Evolutionary conservation across 495 filamentous ascomycete genomes (phyloP), one percentile per base, ranked within the genome.

Genomic region (Penicillium roqueforti): DNA sequence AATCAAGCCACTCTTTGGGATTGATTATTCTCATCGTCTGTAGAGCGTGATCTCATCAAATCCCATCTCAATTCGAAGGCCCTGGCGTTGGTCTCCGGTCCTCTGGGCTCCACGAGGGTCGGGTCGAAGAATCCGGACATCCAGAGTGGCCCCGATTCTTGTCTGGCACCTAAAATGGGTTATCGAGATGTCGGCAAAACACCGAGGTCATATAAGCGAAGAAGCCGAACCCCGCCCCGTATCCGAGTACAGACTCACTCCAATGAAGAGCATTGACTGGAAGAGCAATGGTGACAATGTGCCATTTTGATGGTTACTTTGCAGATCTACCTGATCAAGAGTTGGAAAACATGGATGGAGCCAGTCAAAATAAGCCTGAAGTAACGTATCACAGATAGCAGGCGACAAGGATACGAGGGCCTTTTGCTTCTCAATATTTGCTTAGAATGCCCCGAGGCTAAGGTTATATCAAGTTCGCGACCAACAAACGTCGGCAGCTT

Each of bases 341-440:
- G 76, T 66, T 0, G 71, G 74, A 29, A 76, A 77, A 29, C 71
- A 73, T 4, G 74, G 74, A 49, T 77, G 73, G 34, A 77, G 72
- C 72, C 74, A 76, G 28, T 68, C 64, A 48, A 77, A 77, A 45
- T 74, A 77, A 16, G 72, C 72, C 16, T 64, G 53, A 3, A 76
- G 47, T 13, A 54, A 55, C 40, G 63, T 56, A 5, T 31, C 10
- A 22, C 10, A 5, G 18, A 71, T 61, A 0, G 62, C 51, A 1
- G 59, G 54, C 19, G 68, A 62, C 0, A 72, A 72, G 40, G 70
- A 76, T 1, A 63, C 56, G 29, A 76, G 65, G 2, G 70, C 70
- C 16, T 72, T 69, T 31, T 72, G n/a, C n/a, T 7, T 26, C 18
- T 10, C 14, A 3, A 1, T 25, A 6, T 16, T 26, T 13, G 11